Conservation (phyloP, 2,329 filamentous ascomycete genomes). For the Aspergillus cejpii region DNA sequence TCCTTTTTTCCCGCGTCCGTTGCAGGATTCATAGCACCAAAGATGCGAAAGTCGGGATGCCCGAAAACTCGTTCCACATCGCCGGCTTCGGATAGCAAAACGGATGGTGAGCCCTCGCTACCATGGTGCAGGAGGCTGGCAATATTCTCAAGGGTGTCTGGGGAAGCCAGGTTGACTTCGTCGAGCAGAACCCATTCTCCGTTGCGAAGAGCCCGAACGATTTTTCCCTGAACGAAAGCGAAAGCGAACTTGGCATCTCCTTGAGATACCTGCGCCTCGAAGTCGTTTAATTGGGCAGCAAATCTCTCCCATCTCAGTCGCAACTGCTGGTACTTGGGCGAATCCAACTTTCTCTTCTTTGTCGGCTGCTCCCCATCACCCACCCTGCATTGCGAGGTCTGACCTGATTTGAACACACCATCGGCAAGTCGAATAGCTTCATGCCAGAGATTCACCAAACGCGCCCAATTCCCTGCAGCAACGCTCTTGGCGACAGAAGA, state of each 20-base stretch:
- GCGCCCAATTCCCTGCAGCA: constrained; percentile 78
- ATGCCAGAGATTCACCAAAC: constrained; percentile 76
- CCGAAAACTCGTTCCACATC: constrained; percentile 84
- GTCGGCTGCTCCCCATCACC: constrained; percentile 52
- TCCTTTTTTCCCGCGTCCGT: constrained; percentile 97
- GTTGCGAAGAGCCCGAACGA: constrained; percentile 91
- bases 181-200: constrained; percentile 96
- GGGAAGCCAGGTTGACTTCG: constrained; percentile 92
- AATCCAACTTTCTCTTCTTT: constrained; percentile 64
- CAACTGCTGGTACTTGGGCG: constrained; percentile 47
- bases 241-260: constrained; percentile 79
- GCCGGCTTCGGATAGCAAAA: constrained; percentile 86
- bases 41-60: constrained; percentile 89
- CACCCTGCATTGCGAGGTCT: constrained; percentile 39
- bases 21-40: constrained; percentile 98
- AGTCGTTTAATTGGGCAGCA: constrained; percentile 63
- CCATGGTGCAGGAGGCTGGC: constrained; percentile 76
- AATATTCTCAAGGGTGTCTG: constrained; percentile 90
- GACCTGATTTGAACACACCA: constrained; percentile 53
- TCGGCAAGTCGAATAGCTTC: constrained; percentile 85
- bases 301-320: constrained; percentile 77
- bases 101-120: constrained; percentile 64
- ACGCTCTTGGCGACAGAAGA: constrained; percentile 73
- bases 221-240: constrained; percentile 90
- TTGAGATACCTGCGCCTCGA: constrained; percentile 68